These are phyloP conservation scores for Pseudocercospora vitis DNA, from an alignment of 2,329 filamentous ascomycete genomes.

Conservation along the genomic window DNA sequence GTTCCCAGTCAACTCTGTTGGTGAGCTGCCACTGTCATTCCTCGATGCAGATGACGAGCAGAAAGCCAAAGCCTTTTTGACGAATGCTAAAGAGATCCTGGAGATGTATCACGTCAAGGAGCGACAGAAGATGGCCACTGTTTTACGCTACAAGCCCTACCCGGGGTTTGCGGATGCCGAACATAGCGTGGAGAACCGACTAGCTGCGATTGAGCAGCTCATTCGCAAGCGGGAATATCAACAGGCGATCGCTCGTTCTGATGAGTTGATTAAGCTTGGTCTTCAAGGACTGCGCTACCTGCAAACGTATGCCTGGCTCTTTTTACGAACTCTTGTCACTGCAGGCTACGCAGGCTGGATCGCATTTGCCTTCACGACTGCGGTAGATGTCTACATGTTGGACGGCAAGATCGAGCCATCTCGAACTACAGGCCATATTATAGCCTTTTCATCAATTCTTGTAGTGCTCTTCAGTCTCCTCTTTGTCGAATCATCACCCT, in stretches of 20 bases:
- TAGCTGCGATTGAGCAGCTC: slow-evolving; percentile 65
- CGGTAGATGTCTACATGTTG: slow-evolving; percentile 84
- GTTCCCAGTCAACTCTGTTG: slow-evolving; percentile 95
- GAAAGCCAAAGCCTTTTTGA: slow-evolving; percentile 80
- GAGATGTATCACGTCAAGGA: slow-evolving; percentile 98
- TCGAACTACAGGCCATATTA: slow-evolving; percentile 59
- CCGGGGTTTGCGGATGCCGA: slow-evolving; percentile 64
- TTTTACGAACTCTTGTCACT: slow-evolving; percentile 84
- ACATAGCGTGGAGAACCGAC: slow-evolving; percentile 64
- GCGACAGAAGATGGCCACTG: slow-evolving; percentile 70
- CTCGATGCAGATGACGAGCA: slow-evolving; percentile 68
- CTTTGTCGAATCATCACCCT: slow-evolving; percentile 72
- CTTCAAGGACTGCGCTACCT: slow-evolving; percentile 86
- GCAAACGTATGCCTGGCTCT: slow-evolving; percentile 98
- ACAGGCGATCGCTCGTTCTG: slow-evolving; percentile 75
- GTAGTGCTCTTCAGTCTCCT: slow-evolving; percentile 76
- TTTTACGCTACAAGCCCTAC: slow-evolving; percentile 78
- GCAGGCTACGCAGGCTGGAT: slow-evolving; percentile 94
- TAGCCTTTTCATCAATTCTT: slow-evolving; percentile 75
- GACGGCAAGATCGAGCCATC: slow-evolving; percentile 66
- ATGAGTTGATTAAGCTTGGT: slow-evolving; percentile 71
- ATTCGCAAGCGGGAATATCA: slow-evolving; percentile 68
- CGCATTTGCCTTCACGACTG: slow-evolving; percentile 82
- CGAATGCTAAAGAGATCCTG: slow-evolving; percentile 81
- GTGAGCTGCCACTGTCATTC: slow-evolving; percentile 83